These are phyloP conservation scores for Nothophoma quercina DNA, from an alignment of 2,329 filamentous ascomycete genomes.

Conservation along the genomic window DNA sequence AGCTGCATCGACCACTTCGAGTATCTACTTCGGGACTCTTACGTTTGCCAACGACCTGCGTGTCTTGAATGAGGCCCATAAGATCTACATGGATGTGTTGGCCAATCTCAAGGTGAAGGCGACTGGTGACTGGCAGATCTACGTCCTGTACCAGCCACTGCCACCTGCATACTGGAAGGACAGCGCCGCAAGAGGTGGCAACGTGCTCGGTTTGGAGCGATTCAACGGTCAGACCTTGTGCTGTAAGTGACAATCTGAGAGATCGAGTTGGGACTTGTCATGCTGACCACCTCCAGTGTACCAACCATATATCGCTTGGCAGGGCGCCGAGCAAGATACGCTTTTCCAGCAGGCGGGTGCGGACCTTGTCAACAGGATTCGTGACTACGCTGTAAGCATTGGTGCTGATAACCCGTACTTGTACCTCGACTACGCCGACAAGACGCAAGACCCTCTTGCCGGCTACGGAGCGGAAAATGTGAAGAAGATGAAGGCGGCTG, in stretches of 20 bases:
- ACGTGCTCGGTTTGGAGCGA: conserved; percentile 50
- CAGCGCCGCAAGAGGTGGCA: conserved; percentile 49
- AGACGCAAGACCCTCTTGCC: conserved; percentile 27
- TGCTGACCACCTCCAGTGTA: conserved; percentile 18
- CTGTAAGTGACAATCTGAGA: conserved; percentile 16
- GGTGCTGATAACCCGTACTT: conserved; percentile 35
- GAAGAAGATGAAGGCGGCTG: conserved; percentile 29
- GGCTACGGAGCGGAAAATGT: conserved; percentile 32
- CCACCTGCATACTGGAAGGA: conserved; percentile 48
- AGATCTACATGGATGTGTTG: conserved; percentile 52
- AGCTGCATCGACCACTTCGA: conserved; percentile 21
- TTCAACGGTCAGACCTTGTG: conserved; percentile 23
- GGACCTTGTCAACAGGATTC: conserved; percentile 23
- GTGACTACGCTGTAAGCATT: conserved; percentile 27
- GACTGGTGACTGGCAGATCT: conserved; percentile 43
- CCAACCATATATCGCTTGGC: conserved; percentile 31
- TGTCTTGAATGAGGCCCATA: conserved; percentile 49
- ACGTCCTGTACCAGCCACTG: conserved; percentile 49
- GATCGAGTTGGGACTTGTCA: accelerated
- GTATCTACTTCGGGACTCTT: conserved; percentile 34
- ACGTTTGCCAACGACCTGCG: conserved; percentile 45
- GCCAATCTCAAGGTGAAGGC: conserved; percentile 38
- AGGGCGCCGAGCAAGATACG: conserved; percentile 28
- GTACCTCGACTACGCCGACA: conserved; percentile 46
- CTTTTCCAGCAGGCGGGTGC: conserved; percentile 30